Base-by-base conservation (phyloP, 371 early-diverging fungal genomes). In the Mortierella sp. region DNA sequence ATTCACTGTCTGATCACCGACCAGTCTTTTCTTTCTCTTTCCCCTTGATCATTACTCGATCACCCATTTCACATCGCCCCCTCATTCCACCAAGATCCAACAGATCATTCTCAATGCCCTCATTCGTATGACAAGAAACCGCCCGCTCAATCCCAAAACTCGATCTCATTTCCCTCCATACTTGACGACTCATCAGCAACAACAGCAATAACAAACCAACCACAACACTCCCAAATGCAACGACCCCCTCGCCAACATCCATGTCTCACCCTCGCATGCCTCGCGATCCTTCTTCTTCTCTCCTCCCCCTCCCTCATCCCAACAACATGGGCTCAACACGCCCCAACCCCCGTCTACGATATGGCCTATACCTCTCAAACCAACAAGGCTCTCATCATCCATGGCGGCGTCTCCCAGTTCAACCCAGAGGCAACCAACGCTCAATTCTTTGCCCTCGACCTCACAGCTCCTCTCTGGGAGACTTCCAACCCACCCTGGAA, bases 91-190 rank as follows among this genome's bases (percentile, higher is more conserved):
- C 67, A 21, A 64, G 67, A 64, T 37, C 37, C 34, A 64, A 0
- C 21, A 19, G 37, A 31, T 64, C 40, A 64, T 13, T 19, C 19
- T 31, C 61, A 61, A 67, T 67, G 67, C 67, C 19, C 37, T 37
- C 67, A 67, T 37, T 67, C 67, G 67, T 67, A 40, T 67, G 67
- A 67, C 67, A 67, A 67, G 67, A 40, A 34, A 24, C 67, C 24
- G 43, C 37, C 43, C 31, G 43, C 40, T 40, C 40, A 21, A 67
- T n/a, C 54, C n/a, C 54, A n/a, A n/a, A 54, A 37, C 24, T 67
- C 67, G 24, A 67, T 21, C 40, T 37, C 67, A 40, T 2, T 67
- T 67, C 26, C 14, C 59, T 28, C 28, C 28, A 13, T 8, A 13
- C 4, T 28, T 26, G 26, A 26, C 57, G 0, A 11, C 57, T 26